Evolutionary conservation across 441 rosid species (phyloP), one percentile per base, ranked within the genome.

Genomic region (Gossypium gossypioides): DNA sequence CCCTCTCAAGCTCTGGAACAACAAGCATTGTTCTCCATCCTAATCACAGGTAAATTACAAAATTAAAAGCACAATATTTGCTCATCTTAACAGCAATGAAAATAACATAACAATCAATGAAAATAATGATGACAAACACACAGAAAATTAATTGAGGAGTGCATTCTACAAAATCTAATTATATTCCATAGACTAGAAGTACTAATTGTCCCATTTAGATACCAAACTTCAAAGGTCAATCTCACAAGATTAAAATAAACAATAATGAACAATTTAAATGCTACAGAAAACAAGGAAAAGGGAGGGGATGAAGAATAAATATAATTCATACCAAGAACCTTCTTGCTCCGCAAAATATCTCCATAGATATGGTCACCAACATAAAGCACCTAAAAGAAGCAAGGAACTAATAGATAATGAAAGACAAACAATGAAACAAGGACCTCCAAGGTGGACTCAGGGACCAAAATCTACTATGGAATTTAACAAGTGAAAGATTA

Each of bases 1-100:
- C 99, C 74, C 88, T 88, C 79, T 91, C 98, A 76, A 95, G 95
- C 86, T 95, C 99, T 50, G 99, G 99, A 74, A 92, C 96, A 74
- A 95, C 90, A 72, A 95, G 98, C 99, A 92, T 92, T 29, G 99
- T 95, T 73, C 99, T 90, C 99, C 98, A 95, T 19, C 97, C 99
- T 95, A 46, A n/a, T 59, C 44, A 59, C 0, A 13, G 64, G 16
- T 5, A 27, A 59, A 59, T 59, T 27, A 6, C 21, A 59, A 3
- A 59, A 59, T 59, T 6, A 7, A 27, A 59, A 13, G 19, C 5
- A 57, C 8, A 12, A 22, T 57, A 57, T 57, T 10, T 4, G 8
- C 61, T 57, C 5, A 12, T 12, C 25, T 57, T 57, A 57, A 57
- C 0, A 57, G 6, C 61, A 57, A 57, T 12, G 16, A 24, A 3